Evolutionary conservation across 805 yeast species (phyloP), one percentile per base, ranked within the genome.

Genomic region (Teunomyces lycoperdinae): DNA sequence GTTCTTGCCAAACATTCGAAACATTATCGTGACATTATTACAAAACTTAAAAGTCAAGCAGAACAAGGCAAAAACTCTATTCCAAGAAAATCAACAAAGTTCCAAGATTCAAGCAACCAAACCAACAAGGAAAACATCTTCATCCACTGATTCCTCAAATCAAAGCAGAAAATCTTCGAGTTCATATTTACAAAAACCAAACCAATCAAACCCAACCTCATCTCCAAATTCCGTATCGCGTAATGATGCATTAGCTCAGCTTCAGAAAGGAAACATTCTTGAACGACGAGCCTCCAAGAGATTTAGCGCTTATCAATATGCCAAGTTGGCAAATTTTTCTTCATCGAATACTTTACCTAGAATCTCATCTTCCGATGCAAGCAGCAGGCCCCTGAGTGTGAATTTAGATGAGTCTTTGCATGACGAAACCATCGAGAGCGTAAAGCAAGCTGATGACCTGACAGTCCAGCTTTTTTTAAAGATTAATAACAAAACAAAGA

Each of bases 241-340:
- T 13, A 60, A 58, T 32, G 89, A 85, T 56, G 89, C 96, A 0
- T 71, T 91, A 27, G 74, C 83, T 0, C 88, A 87, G 55, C 72
- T 92, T 8, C 96, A 92, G 58, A 83, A 84, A 41, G 89, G 91
- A 3, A 88, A 87, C 42, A 85, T 88, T 2, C 71, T 94, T 29
- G 95, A 86, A 70, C 78, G 99, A 55, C 79, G 97, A 51, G 99
- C 98, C 0, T 91, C 97, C 0, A 85, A 92, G 56, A 74, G 99
- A 47, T 92, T 86, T 61, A 89, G 97, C 4, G 97, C 97, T 0
- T 92, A 91, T 51, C 98, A 92, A 60, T 84, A 85, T 66, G 89
- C 95, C 1, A 87, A 86, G 58, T 73, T 87, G 9, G 73, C 88
- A 0, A 81, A 77, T 50, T 55, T 58, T 28, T 46, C 63, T n/a